A percentile compares a stretch with the other conserved stretches of the same genome.
phyloP scores from a whole-genome alignment of 192 early-diverging fungal species.

The Backusella liffmaniae region DNA sequence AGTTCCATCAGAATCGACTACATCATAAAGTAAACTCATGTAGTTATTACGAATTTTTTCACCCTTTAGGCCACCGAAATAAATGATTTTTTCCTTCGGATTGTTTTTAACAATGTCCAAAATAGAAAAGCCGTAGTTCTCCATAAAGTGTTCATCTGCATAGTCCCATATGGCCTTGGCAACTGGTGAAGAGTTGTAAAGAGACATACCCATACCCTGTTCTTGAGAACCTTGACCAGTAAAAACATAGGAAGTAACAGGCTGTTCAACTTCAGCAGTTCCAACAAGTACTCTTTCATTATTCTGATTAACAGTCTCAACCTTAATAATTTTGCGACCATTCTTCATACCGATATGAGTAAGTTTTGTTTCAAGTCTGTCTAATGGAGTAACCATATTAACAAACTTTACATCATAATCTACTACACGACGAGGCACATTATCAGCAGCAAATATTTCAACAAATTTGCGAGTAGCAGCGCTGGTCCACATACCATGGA shows the following conservation, averaged over 20 bases:
- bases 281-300: constrained; percentile 82
- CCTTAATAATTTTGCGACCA: constrained; percentile 92
- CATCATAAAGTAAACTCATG: constrained; percentile 88
- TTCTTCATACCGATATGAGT: constrained; percentile 94
- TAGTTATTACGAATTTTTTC: constrained; percentile 79
- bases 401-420: constrained; percentile 86
- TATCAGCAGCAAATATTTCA: constrained; percentile 92
- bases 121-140: constrained; percentile 86
- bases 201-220: constrained; percentile 93
- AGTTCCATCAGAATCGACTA: constrained; percentile 70
- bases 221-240: constrained; percentile 98
- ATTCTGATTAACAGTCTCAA: constrained; percentile 85
- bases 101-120: constrained; percentile 90
- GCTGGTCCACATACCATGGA: constrained; percentile 97
- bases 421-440: constrained; percentile 84
- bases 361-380: constrained; percentile 87
- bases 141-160: constrained; percentile 83
- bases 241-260: constrained; percentile 90
- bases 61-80: constrained; percentile 88
- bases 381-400: constrained; percentile 90
- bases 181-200: constrained; percentile 77
- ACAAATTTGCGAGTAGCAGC: constrained; percentile 94
- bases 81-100: constrained; percentile 76
- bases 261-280: constrained; percentile 92
- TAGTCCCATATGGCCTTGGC: constrained; percentile 90